These are phyloP conservation scores for Citrus unshiu DNA, from an alignment of 345 rosid genomes.

Conservation along the genomic window DNA sequence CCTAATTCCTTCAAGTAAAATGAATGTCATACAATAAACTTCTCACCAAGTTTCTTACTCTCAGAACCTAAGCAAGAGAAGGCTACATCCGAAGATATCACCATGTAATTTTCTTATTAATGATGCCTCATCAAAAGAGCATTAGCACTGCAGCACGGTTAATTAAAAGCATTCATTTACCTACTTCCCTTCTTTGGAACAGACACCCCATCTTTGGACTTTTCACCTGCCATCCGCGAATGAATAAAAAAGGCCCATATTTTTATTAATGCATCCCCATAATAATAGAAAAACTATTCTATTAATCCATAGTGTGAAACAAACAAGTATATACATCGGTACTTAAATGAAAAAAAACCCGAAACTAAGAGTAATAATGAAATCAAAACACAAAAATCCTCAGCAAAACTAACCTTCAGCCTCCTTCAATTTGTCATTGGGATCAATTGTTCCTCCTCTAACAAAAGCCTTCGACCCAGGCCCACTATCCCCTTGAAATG, in stretches of 20 bases:
- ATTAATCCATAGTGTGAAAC: slow-evolving; percentile 51
- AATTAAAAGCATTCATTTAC: slow-evolving; percentile 86
- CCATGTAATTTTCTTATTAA: slow-evolving; percentile 26
- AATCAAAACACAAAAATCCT: not conserved
- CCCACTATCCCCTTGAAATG: slow-evolving; percentile 75
- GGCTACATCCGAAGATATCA: slow-evolving; percentile 15
- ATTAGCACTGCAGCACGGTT: slow-evolving; percentile 42
- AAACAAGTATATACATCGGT: slow-evolving; percentile 13
- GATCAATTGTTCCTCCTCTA: slow-evolving; percentile 90
- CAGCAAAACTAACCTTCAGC: slow-evolving; percentile 66
- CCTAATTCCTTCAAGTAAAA: slow-evolving; percentile 10
- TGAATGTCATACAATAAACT: slow-evolving; percentile 5
- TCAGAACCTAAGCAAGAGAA: slow-evolving; percentile 24
- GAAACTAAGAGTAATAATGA: not conserved
- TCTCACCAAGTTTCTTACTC: slow-evolving; percentile 7
- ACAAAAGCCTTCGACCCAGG: slow-evolving; percentile 89
- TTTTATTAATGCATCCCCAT: slow-evolving; percentile 72
- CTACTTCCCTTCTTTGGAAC: slow-evolving; percentile 99
- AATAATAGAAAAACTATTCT: slow-evolving; percentile 44
- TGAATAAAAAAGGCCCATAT: slow-evolving; percentile 91
- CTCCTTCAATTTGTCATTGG: slow-evolving; percentile 66
- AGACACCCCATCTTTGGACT: slow-evolving; percentile 99
- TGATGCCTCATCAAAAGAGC: slow-evolving; percentile 38
- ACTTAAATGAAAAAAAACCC: not conserved
- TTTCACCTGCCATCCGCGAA: slow-evolving; percentile 99